Evolutionary conservation across 2,329 filamentous ascomycete genomes (phyloP).

Genomic region (Pyrenochaeta sp.): DNA sequence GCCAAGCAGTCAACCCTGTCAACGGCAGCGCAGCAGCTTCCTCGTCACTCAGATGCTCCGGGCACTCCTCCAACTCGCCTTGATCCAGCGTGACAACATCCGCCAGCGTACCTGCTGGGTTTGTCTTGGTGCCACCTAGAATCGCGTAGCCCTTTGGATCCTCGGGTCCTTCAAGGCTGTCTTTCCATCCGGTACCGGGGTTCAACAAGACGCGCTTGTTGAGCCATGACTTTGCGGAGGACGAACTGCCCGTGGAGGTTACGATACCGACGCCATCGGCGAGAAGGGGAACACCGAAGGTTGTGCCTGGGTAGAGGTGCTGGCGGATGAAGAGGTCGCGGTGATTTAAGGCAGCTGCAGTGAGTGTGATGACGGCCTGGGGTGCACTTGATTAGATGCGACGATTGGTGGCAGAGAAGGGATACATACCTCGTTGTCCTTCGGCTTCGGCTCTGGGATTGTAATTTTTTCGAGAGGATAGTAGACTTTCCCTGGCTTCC

Average conservation of each 20-base stretch:
- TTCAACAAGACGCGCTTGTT: constrained; percentile 78
- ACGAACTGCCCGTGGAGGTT: constrained; percentile 65
- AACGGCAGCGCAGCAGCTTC: constrained; percentile 87
- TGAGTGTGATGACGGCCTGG: constrained; percentile 78
- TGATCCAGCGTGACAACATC: constrained; percentile 76
- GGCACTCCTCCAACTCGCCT: constrained; percentile 77
- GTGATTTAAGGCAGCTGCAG: constrained; percentile 88
- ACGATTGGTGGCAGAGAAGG: background rate
- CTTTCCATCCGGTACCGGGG: constrained; percentile 80
- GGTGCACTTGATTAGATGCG: constrained; percentile 46
- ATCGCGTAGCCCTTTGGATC: constrained; percentile 66
- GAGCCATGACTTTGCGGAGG: constrained; percentile 64
- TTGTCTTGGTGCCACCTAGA: constrained; percentile 72
- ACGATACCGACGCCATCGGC: constrained; percentile 85
- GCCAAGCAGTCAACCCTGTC: constrained; percentile 87
- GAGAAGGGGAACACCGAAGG: constrained; percentile 79
- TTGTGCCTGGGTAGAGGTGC: constrained; percentile 86
- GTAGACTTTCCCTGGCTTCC: constrained; percentile 88
- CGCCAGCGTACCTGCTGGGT: constrained; percentile 74
- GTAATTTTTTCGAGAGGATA: constrained; percentile 65
- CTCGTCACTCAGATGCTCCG: constrained; percentile 72
- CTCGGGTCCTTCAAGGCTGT: constrained; percentile 77
- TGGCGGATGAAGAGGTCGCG: constrained; percentile 94
- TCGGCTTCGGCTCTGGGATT: constrained; percentile 37
- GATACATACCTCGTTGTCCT: constrained; percentile 38